Evolutionary conservation across 441 rosid species (phyloP), one percentile per base, ranked within the genome.

Genomic region (Populus hybrid): DNA sequence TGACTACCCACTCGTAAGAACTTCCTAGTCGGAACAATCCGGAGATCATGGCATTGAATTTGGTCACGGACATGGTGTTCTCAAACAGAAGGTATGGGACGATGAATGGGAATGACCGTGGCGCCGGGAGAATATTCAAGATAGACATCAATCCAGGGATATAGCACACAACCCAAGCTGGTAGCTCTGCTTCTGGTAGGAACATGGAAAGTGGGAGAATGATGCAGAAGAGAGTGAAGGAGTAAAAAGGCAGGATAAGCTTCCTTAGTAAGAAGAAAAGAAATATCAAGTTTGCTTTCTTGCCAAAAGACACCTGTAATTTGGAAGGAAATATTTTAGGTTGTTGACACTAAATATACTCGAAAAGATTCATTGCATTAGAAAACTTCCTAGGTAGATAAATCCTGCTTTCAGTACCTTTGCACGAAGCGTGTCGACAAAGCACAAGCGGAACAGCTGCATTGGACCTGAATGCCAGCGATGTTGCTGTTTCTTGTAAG

Each of bases 391-490:
- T n/a, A 0, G 24, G 23, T 5, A 59, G 64, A 57, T 57, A 19
- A 19, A 59, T n/a, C 1, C 0, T n/a, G 23, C 10, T 57, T 42
- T 40, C 26, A 21, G 28, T 83, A 93, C 98, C 98, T 93, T 94
- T 24, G 98, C 90, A 24, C 88, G 91, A 73, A 94, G 84, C 64
- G 91, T 71, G 85, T 94, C 98, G 59, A 90, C 1, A 85, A 94
- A 94, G 85, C 98, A 94, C 87, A 93, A 76, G 67, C 97, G 92
- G 80, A 94, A 91, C 80, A 94, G 76, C 63, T 94, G 98, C 98
- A 94, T 94, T 19, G 98, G 98, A 84, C 98, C 98, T 1, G 98
- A 94, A 87, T 94, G 98, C 98, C 98, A 94, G 32, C 97, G 98
- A 75, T 94, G 89, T 76, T 94, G 98, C 86, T 94, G 98, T 84